phyloP scores from a whole-genome alignment of 306 rosid genomes.

The Vigna nakashimae region DNA sequence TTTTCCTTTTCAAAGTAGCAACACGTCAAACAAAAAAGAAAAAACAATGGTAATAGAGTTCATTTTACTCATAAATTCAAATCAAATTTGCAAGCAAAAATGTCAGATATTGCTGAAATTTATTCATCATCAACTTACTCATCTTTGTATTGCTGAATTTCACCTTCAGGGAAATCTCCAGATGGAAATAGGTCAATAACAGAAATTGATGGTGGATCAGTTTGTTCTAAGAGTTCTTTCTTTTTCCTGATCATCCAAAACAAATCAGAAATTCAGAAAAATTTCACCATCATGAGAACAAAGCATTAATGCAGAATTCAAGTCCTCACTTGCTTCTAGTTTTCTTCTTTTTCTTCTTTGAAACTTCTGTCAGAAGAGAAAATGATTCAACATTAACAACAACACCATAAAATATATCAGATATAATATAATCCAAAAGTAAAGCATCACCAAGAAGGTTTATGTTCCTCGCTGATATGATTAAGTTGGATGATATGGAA shows the following conservation, averaged over 20 bases:
- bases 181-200: conserved; percentile 77
- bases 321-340: conserved; percentile 87
- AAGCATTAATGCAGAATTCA: conserved; percentile 31
- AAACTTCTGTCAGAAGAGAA: conserved; percentile 58
- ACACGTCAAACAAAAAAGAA: neutral
- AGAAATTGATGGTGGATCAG: conserved; percentile 80
- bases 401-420: neutral
- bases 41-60: neutral
- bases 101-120: too few species aligned
- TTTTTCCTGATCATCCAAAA: conserved; percentile 73
- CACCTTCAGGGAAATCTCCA: conserved; percentile 94
- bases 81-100: neutral
- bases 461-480: too few species aligned
- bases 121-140: conserved; percentile 67
- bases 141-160: conserved; percentile 86
- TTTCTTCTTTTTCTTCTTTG: conserved; percentile 99
- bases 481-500: too few species aligned
- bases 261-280: conserved; percentile 32
- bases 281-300: conserved; percentile 35
- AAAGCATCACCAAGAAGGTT: neutral
- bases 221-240: conserved; percentile 62
- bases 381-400: neutral
- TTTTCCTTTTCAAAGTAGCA: neutral
- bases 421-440: neutral
- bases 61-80: conserved; percentile 14